Base-by-base conservation (phyloP, 805 yeast genomes). In the Saccharomyces eubayanus region DNA sequence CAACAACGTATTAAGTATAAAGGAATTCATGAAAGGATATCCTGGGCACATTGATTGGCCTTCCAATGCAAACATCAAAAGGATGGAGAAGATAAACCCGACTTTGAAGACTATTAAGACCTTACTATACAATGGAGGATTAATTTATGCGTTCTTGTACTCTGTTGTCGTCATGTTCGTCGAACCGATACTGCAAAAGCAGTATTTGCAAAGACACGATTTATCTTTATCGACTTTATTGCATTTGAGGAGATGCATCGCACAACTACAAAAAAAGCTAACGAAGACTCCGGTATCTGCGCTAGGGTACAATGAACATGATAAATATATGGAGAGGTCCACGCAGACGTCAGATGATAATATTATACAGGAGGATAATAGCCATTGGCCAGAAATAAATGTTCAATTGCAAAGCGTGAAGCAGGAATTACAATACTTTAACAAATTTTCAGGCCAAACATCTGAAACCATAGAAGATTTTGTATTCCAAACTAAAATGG, bases 181-280 rank as follows among this genome's bases (percentile, higher is more conserved):
- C 11, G 72, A 72, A 51, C 83, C 83, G 2, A 56, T 72, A 21
- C 50, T 79, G 5, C 67, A 69, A 14, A 51, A 67, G 5, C 74
- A 72, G 28, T 75, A 67, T 56, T 69, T 68, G 5, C 71, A 79
- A 57, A 65, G 83, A 47, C 50, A 61, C 1, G 72, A 71, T 2
- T 64, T 74, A 8, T 56, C 70, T 11, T 56, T 60, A 2, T 60
- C 55, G 45, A 70, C 68, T 1, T 64, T 74, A 12, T 29, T 59
- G 2, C 62, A 62, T 28, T 55, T 74, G 27, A 59, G 74, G 24
- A 64, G 61, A 45, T 24, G 62, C 1, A 65, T 59, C 3, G 21
- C 31, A 24, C 50, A 55, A 1, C 53, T 67, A n/a, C 56, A 70
- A 6, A 55, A 64, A 20, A 63, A 62, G 16, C 57, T 69, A 41